Evolutionary conservation across 208 protist species (phyloP), one percentile per base, ranked within the genome.

Genomic region (Leishmania braziliensis): DNA sequence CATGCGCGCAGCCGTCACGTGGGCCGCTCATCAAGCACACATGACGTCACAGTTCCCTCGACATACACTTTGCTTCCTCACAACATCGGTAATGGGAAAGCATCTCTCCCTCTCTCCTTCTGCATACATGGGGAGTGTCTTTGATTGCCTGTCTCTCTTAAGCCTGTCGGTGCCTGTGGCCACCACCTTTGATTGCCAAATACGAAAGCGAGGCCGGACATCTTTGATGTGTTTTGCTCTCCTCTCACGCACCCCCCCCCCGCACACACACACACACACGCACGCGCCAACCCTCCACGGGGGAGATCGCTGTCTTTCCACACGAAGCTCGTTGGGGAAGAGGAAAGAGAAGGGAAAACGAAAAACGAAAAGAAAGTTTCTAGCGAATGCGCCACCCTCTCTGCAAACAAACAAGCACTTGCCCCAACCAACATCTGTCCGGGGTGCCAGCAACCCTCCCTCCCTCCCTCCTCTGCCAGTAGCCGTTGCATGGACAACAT

Each of bases 261-360:
- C n/a, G n/a, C n/a, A 2, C 48, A 62, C 36, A n/a, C 18, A 29
- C 48, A 18, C 26, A 29, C 69, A 46, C 66, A 71, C 66, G n/a
- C 66, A 71, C 14, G 26, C n/a, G 20, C 12, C 20, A 58, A 58
- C 54, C 54, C 54, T 58, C 54, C 18, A 14, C 20, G 20, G 54
- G 20, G 12, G 9, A 58, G 54, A 46, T 46, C 43, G 43, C 43
- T 46, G 43, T 46, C 43, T 4, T n/a, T n/a, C 2, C 58, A 63
- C 20, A 3, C 26, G 58, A 63, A 29, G 20, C 16, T 10, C 20
- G 20, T 48, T 48, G 66, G 39, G 20, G 83, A 81, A 84, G 77
- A 83, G 79, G 39, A 87, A 16, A 82, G 79, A 74, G 39, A 79
- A 78, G 9, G 29, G 6, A 60, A 10, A 72, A 58, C 26, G 6